phyloP scores from a whole-genome alignment of 139 green algal species.

The Closterium sp. region DNA sequence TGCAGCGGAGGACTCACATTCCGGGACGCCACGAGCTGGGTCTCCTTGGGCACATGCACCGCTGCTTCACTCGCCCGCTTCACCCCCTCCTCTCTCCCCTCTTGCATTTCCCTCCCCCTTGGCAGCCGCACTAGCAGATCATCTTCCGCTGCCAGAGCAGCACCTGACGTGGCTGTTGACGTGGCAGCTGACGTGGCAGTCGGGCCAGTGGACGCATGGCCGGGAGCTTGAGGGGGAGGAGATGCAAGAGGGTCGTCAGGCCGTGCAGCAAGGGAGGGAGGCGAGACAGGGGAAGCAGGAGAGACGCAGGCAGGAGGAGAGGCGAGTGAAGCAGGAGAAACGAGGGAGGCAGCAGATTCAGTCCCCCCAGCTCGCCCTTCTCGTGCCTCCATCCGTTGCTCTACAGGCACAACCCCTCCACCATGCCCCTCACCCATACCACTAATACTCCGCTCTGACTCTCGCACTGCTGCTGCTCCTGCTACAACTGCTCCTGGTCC shows the following conservation, averaged over 20 bases:
- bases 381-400: neutral
- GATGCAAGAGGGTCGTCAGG: neutral
- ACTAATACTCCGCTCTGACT: neutral
- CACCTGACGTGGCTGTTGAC: neutral
- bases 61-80: neutral
- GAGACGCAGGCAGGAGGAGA: neutral
- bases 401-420: neutral
- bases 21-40: neutral
- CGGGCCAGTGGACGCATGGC: neutral
- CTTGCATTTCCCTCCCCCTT: neutral
- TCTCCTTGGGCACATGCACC: conserved; percentile 1
- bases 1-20: neutral
- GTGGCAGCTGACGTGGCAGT: conserved; percentile 3
- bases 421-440: neutral
- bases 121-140: neutral
- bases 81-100: neutral
- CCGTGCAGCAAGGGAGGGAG: neutral
- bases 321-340: neutral
- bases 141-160: neutral
- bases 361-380: neutral
- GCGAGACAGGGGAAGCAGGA: neutral
- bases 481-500: neutral
- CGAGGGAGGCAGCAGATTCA: neutral
- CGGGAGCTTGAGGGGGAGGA: neutral
- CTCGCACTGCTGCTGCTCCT: neutral